Conservation (phyloP, 257 asterid species). For the Nicotiana obtusifolia region DNA sequence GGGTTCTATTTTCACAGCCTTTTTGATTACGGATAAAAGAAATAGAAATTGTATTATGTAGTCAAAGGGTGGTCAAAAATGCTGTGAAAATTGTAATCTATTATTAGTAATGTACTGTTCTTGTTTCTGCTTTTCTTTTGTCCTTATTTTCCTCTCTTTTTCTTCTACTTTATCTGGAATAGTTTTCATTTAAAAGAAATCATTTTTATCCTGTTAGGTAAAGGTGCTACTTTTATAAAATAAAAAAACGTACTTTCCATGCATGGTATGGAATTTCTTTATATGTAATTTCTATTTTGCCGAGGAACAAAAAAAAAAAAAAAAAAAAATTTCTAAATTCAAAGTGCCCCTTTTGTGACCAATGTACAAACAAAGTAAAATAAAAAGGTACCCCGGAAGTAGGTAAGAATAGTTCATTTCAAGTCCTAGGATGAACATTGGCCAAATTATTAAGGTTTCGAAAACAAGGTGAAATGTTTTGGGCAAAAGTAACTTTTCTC, state of each 20-base stretch:
- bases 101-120: slow-evolving; percentile 13
- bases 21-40: slow-evolving; percentile 27
- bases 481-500: background rate
- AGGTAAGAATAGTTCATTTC: background rate
- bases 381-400: background rate
- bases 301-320: background rate
- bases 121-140: background rate
- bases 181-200: background rate
- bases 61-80: slow-evolving; percentile 38
- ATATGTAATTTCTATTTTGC: background rate
- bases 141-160: background rate
- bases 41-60: background rate
- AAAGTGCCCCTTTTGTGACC: no score
- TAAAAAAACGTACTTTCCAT: background rate
- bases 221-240: background rate
- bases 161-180: background rate
- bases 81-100: slow-evolving; percentile 73
- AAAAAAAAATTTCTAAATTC: no score
- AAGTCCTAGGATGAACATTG: background rate
- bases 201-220: background rate
- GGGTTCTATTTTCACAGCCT: slow-evolving; percentile 70
- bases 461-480: no score
- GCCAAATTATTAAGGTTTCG: background rate
- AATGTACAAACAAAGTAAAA: no score
- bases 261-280: background rate